Conservation (phyloP, 441 rosid species). For the Aleurites moluccanus region DNA sequence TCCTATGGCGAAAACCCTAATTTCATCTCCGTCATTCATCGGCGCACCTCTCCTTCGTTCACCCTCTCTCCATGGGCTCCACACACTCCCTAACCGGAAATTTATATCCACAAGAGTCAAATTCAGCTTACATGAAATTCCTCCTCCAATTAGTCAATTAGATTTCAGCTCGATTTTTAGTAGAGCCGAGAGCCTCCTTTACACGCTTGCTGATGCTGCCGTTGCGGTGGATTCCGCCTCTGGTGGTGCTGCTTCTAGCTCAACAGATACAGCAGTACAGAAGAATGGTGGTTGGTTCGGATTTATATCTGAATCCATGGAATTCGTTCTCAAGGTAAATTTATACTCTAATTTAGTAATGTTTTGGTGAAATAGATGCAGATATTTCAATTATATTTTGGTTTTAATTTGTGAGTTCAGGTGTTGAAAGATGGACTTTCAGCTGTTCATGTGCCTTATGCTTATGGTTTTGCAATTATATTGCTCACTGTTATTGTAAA, state of each 20-base stretch:
- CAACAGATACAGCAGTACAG: conserved; percentile 50
- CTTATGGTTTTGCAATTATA: conserved; percentile 91
- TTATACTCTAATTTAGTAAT: not conserved
- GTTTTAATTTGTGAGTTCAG: conserved; percentile 34
- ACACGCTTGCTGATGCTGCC: conserved; percentile 80
- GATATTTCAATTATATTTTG: not conserved
- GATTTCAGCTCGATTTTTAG: conserved; percentile 40
- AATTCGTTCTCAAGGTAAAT: conserved; percentile 74
- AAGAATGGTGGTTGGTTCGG: conserved; percentile 94
- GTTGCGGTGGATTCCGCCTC: conserved; percentile 52
- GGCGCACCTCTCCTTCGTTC: conserved; percentile 44
- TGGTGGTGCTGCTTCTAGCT: conserved; percentile 32
- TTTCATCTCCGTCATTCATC: conserved; percentile 70
- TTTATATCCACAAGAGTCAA: conserved; percentile 53
- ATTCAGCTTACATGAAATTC: conserved; percentile 67
- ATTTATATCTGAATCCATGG: conserved; percentile 82
- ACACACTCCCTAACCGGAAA: conserved; percentile 34
- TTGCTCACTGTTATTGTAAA: conserved; percentile 82
- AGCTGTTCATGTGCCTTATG: conserved; percentile 73
- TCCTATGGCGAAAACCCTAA: conserved; percentile 74
- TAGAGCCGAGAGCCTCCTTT: conserved; percentile 69
- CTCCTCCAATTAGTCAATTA: conserved; percentile 47
- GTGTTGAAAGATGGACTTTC: conserved; percentile 77
- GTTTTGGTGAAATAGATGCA: no score
- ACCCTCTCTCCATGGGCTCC: conserved; percentile 41